Evolutionary conservation across 176 grass and related monocot genomes (phyloP).

Genomic region (Calamus simplicifolius): DNA sequence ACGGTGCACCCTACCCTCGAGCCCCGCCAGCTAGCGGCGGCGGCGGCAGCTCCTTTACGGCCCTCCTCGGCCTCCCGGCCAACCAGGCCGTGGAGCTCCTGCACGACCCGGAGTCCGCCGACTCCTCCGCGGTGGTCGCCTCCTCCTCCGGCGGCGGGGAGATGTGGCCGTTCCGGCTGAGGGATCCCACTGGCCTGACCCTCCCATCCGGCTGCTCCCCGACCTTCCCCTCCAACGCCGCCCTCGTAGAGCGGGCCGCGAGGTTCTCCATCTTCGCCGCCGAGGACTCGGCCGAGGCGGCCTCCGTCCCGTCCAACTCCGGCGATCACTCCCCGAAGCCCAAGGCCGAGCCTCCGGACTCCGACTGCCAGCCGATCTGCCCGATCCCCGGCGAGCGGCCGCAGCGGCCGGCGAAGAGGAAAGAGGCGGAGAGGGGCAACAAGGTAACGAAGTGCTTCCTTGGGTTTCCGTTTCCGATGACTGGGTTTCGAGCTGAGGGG

Average conservation of each 20-base stretch:
- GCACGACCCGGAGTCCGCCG: neutral
- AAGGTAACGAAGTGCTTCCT: neutral
- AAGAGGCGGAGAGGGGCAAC: neutral
- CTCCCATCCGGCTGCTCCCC: neutral
- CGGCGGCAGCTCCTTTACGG: constrained; percentile 5
- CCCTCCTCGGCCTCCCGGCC: constrained; percentile 16
- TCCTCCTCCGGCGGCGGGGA: neutral
- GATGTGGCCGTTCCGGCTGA: neutral
- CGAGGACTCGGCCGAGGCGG: neutral
- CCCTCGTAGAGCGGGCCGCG: constrained; percentile 6
- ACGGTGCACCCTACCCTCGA: neutral
- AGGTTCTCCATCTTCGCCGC: constrained; percentile 14
- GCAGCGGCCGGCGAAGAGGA: too few species aligned
- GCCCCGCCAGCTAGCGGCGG: neutral
- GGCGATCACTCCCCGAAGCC: neutral
- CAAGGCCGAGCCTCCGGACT: constrained; percentile 3
- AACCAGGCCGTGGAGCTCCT: constrained; percentile 22
- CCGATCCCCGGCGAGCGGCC: too few species aligned
- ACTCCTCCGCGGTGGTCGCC: neutral
- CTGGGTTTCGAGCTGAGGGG: neutral
- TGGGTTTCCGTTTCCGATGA: constrained; percentile 12
- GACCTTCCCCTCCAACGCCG: constrained; percentile 8
- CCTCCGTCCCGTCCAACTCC: neutral
- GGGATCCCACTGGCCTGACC: neutral
- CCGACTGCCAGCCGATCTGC: neutral